These are phyloP conservation scores for Pterocarpus santalinus DNA, from an alignment of 306 rosid genomes.

Conservation along the genomic window DNA sequence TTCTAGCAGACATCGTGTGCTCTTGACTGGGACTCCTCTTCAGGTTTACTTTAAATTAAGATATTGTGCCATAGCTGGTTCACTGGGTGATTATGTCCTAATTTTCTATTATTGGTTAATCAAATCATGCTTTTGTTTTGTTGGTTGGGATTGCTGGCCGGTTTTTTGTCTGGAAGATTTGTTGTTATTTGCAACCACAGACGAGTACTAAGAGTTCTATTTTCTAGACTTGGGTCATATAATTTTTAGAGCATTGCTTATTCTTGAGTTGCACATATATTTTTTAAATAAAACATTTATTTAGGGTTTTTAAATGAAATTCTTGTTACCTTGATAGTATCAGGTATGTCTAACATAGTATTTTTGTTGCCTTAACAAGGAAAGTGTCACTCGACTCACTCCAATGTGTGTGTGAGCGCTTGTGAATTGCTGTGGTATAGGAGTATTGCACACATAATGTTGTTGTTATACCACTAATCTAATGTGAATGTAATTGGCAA, in stretches of 20 bases:
- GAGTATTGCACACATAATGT: not conserved
- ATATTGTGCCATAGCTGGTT: slow-evolving; percentile 30
- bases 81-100: slow-evolving; percentile 27
- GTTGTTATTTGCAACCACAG: not conserved
- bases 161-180: slow-evolving; percentile 10
- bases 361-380: slow-evolving; percentile 32
- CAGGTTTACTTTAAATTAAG: slow-evolving; percentile 72
- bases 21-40: slow-evolving; percentile 99
- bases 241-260: slow-evolving; percentile 16
- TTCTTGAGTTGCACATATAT: slow-evolving; percentile 4
- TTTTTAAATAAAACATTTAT: slow-evolving; percentile 11
- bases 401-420: not conserved
- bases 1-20: slow-evolving; percentile 79
- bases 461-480: slow-evolving; percentile 17
- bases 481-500: slow-evolving; percentile 9
- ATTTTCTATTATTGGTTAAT: slow-evolving; percentile 9
- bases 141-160: slow-evolving; percentile 6
- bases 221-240: slow-evolving; percentile 30
- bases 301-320: slow-evolving; percentile 7
- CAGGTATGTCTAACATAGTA: slow-evolving; percentile 5
- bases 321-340: slow-evolving; percentile 25
- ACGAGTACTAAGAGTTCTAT: slow-evolving; percentile 27
- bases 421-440: slow-evolving; percentile 8
- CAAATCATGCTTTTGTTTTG: slow-evolving; percentile 20
- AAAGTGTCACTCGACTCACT: not conserved